A percentile compares a stretch with the other conserved stretches of the same genome.
Conservation (phyloP, 2,329 filamentous ascomycete species). For the Raffaelea ambrosiae region DNA sequence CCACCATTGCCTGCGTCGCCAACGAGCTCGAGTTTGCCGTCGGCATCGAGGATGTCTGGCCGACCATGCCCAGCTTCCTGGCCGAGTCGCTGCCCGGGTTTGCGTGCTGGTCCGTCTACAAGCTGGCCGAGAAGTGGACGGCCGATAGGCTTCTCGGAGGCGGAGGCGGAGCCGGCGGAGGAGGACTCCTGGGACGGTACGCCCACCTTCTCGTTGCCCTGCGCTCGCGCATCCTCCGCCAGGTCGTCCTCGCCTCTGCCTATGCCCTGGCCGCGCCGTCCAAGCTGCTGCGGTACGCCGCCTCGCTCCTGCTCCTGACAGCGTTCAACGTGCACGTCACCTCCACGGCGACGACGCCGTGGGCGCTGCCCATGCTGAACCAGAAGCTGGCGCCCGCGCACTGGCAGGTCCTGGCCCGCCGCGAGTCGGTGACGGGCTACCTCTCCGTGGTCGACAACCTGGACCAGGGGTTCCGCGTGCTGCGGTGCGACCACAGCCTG, state of each 20-base stretch:
- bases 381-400: slow-evolving; percentile 37
- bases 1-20: slow-evolving; percentile 56
- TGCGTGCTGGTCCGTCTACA: slow-evolving; percentile 58
- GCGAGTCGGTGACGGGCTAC: slow-evolving; percentile 85
- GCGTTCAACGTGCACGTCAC: slow-evolving; percentile 68
- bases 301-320: slow-evolving; percentile 64
- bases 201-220: slow-evolving; percentile 29
- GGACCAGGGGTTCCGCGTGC: slow-evolving; percentile 62
- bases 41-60: slow-evolving; percentile 31
- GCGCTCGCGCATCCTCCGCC: slow-evolving; percentile 58
- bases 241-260: slow-evolving; percentile 55
- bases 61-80: slow-evolving; percentile 44
- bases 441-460: slow-evolving; percentile 78
- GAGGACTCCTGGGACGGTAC: slow-evolving; percentile 45
- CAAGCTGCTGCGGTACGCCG: slow-evolving; percentile 53
- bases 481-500: slow-evolving; percentile 91
- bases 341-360: slow-evolving; percentile 40
- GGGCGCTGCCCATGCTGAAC: slow-evolving; percentile 56
- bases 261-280: slow-evolving; percentile 64
- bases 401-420: slow-evolving; percentile 58
- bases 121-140: slow-evolving; percentile 33
- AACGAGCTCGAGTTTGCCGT: slow-evolving; percentile 50
- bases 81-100: slow-evolving; percentile 58
- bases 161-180: not conserved
- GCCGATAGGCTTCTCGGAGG: slow-evolving; percentile 6